Base-by-base conservation (phyloP, 1,139 yeast species). In the Nakaseomyces bracarensis region DNA sequence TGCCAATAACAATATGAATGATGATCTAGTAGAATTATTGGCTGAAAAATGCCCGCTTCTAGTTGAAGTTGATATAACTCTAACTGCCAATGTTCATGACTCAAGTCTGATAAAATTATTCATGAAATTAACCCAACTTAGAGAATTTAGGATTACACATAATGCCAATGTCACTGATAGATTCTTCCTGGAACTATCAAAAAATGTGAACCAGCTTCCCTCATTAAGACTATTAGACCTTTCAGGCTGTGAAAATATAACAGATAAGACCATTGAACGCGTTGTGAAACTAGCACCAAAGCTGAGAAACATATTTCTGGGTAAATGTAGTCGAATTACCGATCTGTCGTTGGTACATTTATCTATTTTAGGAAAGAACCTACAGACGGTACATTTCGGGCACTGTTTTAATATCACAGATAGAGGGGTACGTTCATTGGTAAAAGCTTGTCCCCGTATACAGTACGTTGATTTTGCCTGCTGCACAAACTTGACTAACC, bases 381-480 rank as follows among this genome's bases (percentile, higher is more conserved):
- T 91, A 52, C 96, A 89, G 60, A 86, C 87, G 55, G 72, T 91
- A 43, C 98, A 91, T 65, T 72, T 91, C 50, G 97, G 97, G 20
- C 98, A 91, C 66, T 91, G 98, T 67, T 77, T 80, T 41, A 77
- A 82, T 55, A 83, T 91, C 44, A 91, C 97, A 1, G 97, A 91
- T 64, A 75, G 74, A 48, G 96, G 96, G 14, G 93, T 91, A 19
- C 75, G 77, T 16, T 71, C 76, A 10, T 69, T 91, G 48, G 86
- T 86, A 15, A 73, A 83, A 53, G 73, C 75, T 43, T 91, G 98
- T 58, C 85, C 81, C 46, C 71, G 96, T 47, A 77, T 91, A 44
- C 95, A 87, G 55, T 91, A 89, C 61, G 86, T 91, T 50, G 98
- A 91, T 66, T 75, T 91, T 50, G 97, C 97, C 16, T 87, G 96